These are phyloP conservation scores for Euphorbia corollata DNA, from an alignment of 441 rosid species.

Conservation along the genomic window DNA sequence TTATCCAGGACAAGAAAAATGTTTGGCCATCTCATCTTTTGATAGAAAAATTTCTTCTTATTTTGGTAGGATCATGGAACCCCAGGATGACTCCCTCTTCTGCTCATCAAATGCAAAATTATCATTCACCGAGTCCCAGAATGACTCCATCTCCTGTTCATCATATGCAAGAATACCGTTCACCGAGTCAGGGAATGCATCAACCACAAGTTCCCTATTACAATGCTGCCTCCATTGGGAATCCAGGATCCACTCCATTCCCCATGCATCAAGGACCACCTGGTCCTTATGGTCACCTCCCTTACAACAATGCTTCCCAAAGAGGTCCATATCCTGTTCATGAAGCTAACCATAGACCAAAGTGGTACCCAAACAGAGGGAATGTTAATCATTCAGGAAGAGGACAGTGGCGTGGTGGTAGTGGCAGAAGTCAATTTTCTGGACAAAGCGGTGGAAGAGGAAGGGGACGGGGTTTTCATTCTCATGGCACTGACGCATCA, in stretches of 20 bases:
- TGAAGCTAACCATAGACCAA: slow-evolving; percentile 31
- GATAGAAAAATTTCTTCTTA: slow-evolving; percentile 13
- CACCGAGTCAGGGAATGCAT: slow-evolving; percentile 31
- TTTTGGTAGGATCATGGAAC: slow-evolving; percentile 36
- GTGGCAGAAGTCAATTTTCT: slow-evolving; percentile 27
- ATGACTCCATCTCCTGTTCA: slow-evolving; percentile 23
- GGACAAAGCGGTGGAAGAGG: slow-evolving; percentile 44
- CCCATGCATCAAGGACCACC: slow-evolving; percentile 35
- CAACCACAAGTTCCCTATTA: slow-evolving; percentile 32
- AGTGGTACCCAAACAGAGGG: slow-evolving; percentile 27
- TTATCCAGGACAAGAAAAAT: not conserved
- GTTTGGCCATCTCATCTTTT: not conserved
- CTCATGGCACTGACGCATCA: slow-evolving; percentile 21
- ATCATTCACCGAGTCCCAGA: slow-evolving; percentile 21
- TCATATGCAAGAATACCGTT: slow-evolving; percentile 32
- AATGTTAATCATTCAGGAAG: slow-evolving; percentile 33
- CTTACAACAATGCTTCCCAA: not conserved
- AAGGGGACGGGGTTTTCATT: slow-evolving; percentile 28
- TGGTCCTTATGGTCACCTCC: slow-evolving; percentile 22
- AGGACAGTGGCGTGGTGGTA: slow-evolving; percentile 34
- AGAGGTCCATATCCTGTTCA: slow-evolving; percentile 17
- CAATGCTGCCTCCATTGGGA: slow-evolving; percentile 23
- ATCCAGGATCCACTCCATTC: slow-evolving; percentile 29
- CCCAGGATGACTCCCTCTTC: slow-evolving; percentile 21
- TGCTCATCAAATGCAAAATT: slow-evolving; percentile 15